Conservation (phyloP, 805 yeast genomes). For the Candida orba region DNA sequence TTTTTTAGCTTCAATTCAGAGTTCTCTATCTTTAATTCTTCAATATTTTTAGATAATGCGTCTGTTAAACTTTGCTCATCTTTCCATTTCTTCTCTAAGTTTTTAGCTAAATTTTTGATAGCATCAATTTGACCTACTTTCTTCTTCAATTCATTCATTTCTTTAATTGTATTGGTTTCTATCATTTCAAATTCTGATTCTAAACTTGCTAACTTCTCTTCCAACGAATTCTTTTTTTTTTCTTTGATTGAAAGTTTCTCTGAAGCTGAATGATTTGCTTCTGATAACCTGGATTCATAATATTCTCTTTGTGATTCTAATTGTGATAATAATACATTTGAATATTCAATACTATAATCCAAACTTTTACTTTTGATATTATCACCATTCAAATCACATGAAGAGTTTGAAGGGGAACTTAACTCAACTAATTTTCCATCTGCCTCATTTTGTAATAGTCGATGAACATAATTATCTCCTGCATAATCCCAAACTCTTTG, state of each 20-base stretch:
- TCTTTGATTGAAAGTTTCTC: slow-evolving; percentile 13
- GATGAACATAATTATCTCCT: slow-evolving; percentile 83
- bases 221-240: slow-evolving; percentile 1
- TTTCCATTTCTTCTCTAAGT: slow-evolving; percentile 4
- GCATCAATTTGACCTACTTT: background rate
- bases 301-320: slow-evolving; percentile 80
- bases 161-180: background rate
- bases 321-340: slow-evolving; percentile 71
- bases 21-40: slow-evolving; percentile 26
- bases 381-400: background rate
- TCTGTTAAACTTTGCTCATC: slow-evolving; percentile 44
- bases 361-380: slow-evolving; percentile 35
- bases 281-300: slow-evolving; percentile 50
- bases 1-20: slow-evolving; percentile 32
- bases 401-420: slow-evolving; percentile 9
- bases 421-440: slow-evolving; percentile 89
- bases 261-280: slow-evolving; percentile 21
- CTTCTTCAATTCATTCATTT: background rate
- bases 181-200: background rate
- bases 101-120: slow-evolving; percentile 1
- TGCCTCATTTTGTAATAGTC: slow-evolving; percentile 73
- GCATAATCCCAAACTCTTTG: slow-evolving; percentile 95
- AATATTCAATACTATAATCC: slow-evolving; percentile 70
- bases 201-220: background rate
- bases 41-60: slow-evolving; percentile 34